Evolutionary conservation across 768 basidiomycete genomes (phyloP), one percentile per base, ranked within the genome.

Genomic region (Auriscalpium vulgare): DNA sequence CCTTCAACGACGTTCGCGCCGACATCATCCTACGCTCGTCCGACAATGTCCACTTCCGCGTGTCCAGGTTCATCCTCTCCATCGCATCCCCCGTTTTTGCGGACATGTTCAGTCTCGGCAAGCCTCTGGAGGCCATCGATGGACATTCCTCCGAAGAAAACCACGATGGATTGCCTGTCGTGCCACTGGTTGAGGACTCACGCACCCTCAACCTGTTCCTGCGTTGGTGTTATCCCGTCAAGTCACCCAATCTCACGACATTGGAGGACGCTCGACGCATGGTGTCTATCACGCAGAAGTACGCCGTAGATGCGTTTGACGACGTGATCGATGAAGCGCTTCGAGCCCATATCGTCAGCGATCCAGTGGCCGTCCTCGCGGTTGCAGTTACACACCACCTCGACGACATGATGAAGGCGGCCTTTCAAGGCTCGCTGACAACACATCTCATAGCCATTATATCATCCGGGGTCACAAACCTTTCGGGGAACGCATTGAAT

Each of bases 41-140:
- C 11, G 60, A 61, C 37, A 50, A 47, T 16, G 29, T 53, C 14
- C 34, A 53, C 7, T 61, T 58, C 21, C 53, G 35, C 6, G 54
- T 56, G 1, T 57, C 55, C 51, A 45, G 34, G 13, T 13, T 51
- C 23, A 48, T 61, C 14, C n/a, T 61, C 13, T 8, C 34, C 19
- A 23, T 37, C 11, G 54, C 54, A 13, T 55, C 54, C 2, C 34
- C 29, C 23, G 17, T 50, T 8, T 47, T 55, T 35, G 37, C n/a
- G 13, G 38, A 21, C 36, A 34, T 51, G 29, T 37, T 51, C 47
- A 48, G 17, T 19, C 14, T 48, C n/a, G 66, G 67, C 4, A 65
- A 71, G 29, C 59, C 68, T 17, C 4, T 43, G 13, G 40, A 43
- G 13, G 40, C 40, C 13, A 14, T 8, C 8, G 13, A 29, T 29